Percentiles rank a stretch among this genome's conserved stretches.
Evolutionary conservation across 2,329 filamentous ascomycete genomes (phyloP).

Genomic region (Penicillium psychrosexuale): DNA sequence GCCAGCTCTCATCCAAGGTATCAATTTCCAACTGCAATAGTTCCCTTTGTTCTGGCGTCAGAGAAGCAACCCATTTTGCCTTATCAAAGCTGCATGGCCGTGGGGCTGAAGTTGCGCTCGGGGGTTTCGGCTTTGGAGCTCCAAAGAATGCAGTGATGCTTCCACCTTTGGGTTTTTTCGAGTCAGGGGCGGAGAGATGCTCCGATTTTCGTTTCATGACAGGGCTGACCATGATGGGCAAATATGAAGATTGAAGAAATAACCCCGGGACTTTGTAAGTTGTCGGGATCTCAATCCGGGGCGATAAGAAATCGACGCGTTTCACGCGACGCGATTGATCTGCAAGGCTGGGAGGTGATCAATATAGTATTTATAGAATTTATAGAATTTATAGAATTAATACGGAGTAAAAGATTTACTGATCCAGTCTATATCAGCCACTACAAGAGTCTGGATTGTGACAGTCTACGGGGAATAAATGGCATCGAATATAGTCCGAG

Average conservation of each 20-base stretch:
- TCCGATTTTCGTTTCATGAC: conserved; percentile 64
- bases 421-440: not conserved
- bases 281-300: not conserved
- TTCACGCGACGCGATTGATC: conserved; percentile 14
- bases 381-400: no score
- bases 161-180: conserved; percentile 68
- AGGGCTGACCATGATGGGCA: conserved; percentile 29
- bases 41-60: conserved; percentile 77
- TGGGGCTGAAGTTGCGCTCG: conserved; percentile 23
- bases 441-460: not conserved
- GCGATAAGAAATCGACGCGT: conserved; percentile 14
- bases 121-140: conserved; percentile 55
- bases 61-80: conserved; percentile 76
- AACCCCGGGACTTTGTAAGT: not conserved
- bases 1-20: conserved; percentile 87
- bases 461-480: not conserved
- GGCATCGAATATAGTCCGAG: conserved; percentile 6
- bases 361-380: not conserved
- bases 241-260: not conserved
- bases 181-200: conserved; percentile 46
- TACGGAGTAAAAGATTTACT: not conserved
- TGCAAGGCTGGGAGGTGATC: not conserved
- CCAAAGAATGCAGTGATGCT: conserved; percentile 90
- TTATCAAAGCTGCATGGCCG: conserved; percentile 70
- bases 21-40: conserved; percentile 87